Percentiles rank a stretch among this genome's conserved stretches.
These are phyloP conservation scores for Sporothrix pallida DNA, from an alignment of 2,329 filamentous ascomycete species.

Conservation along the genomic window DNA sequence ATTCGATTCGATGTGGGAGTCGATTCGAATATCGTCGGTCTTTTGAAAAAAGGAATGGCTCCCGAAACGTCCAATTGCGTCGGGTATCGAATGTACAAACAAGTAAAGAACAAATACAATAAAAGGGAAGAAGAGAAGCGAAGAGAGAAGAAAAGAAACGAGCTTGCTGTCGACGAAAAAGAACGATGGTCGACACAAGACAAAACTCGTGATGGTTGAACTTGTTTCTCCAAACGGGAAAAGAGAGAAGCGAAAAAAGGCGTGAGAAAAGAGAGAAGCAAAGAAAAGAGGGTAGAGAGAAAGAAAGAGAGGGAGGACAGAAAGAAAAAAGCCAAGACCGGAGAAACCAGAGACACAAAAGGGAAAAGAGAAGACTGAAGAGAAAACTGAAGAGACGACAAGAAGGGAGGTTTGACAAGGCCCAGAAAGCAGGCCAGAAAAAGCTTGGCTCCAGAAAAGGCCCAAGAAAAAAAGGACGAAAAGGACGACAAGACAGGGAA, in stretches of 20 bases:
- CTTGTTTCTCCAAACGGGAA: slow-evolving; percentile 22
- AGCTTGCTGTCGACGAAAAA: slow-evolving; percentile 6
- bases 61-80: slow-evolving; percentile 19
- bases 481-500: slow-evolving; percentile 9
- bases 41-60: slow-evolving; percentile 19
- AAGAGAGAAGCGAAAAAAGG: not conserved
- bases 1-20: slow-evolving; percentile 5
- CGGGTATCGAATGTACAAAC: slow-evolving; percentile 13
- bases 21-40: not conserved
- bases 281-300: not conserved
- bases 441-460: slow-evolving; percentile 6
- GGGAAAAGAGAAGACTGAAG: slow-evolving; percentile 34
- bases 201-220: not conserved
- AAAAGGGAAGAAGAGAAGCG: not conserved
- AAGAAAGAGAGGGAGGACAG: not conserved
- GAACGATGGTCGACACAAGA: slow-evolving; percentile 9
- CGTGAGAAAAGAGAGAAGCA: not conserved
- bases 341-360: slow-evolving; percentile 33
- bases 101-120: not conserved
- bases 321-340: slow-evolving; percentile 35
- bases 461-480: slow-evolving; percentile 1
- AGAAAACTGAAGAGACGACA: not conserved
- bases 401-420: not conserved
- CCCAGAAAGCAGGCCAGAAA: not conserved
- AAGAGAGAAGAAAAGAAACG: slow-evolving; percentile 9